These are phyloP conservation scores for Graphilbum fragrans DNA, from an alignment of 2,329 filamentous ascomycete genomes.

Conservation along the genomic window DNA sequence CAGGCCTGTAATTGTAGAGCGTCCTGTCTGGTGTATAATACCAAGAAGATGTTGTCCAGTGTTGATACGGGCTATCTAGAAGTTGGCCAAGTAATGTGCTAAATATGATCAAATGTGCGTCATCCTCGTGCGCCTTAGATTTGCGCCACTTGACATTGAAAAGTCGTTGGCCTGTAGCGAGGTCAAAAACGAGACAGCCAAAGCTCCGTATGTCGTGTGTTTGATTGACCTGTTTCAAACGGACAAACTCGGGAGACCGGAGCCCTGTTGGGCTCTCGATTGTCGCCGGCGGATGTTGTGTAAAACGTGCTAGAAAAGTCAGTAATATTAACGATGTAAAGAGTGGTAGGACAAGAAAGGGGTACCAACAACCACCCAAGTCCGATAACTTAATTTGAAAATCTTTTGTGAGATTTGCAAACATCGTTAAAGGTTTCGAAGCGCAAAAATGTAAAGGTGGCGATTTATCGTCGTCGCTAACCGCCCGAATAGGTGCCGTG, in stretches of 20 bases:
- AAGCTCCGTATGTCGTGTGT: slow-evolving; percentile 3
- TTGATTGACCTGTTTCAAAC: background rate
- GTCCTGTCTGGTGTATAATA: slow-evolving; percentile 1
- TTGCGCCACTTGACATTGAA: background rate
- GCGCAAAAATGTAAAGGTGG: background rate
- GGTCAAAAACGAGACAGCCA: slow-evolving; percentile 3
- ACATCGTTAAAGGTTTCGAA: background rate
- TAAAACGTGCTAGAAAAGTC: background rate
- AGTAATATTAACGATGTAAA: background rate
- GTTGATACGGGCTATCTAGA: background rate
- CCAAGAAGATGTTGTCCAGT: background rate
- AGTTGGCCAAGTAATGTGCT: background rate
- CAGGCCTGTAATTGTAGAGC: background rate
- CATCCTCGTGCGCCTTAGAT: background rate
- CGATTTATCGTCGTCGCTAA: background rate
- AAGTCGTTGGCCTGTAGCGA: background rate
- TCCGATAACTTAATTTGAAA: slow-evolving; percentile 3
- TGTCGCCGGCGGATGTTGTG: background rate
- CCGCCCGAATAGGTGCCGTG: background rate
- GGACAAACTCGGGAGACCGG: background rate
- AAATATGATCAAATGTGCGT: background rate
- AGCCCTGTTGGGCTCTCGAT: background rate
- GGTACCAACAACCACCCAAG: background rate
- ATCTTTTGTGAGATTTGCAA: background rate
- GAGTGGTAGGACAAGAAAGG: slow-evolving; percentile 16